These are phyloP conservation scores for Colletotrichum sp. DNA, from an alignment of 2,329 filamentous ascomycete genomes.

Conservation along the genomic window DNA sequence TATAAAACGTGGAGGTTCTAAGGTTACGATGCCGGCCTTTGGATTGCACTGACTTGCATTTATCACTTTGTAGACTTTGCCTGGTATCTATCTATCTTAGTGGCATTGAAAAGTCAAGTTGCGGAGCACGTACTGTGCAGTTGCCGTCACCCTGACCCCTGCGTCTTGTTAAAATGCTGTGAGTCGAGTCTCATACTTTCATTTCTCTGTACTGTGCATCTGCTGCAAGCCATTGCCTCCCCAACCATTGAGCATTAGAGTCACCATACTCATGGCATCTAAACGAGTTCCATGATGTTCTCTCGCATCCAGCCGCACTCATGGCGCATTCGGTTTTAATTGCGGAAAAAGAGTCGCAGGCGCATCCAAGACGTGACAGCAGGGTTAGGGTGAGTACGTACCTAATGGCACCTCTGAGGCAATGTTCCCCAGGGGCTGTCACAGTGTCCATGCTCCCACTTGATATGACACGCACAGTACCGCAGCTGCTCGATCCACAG, in stretches of 20 bases:
- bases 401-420: not conserved
- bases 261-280: not conserved
- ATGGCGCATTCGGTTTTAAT: not conserved
- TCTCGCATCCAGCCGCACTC: not conserved
- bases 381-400: not conserved
- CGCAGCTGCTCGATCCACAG: not conserved
- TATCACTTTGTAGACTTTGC: not conserved
- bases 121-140: constrained; percentile 4
- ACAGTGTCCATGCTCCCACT: not conserved
- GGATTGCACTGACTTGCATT: not conserved
- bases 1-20: not conserved
- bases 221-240: not conserved
- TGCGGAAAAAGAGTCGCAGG: not conserved
- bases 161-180: not conserved
- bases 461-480: not conserved
- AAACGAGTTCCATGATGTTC: not conserved
- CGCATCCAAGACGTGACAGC: not conserved
- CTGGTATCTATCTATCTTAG: not conserved
- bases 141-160: not conserved
- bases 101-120: not conserved
- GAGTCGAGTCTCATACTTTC: not conserved
- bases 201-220: not conserved
- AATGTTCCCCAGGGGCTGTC: not conserved
- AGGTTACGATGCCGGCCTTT: not conserved
- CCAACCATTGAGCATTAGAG: not conserved